Evolutionary conservation across 2,329 filamentous ascomycete genomes (phyloP).

Genomic region (Cladophialophora chaetospira): DNA sequence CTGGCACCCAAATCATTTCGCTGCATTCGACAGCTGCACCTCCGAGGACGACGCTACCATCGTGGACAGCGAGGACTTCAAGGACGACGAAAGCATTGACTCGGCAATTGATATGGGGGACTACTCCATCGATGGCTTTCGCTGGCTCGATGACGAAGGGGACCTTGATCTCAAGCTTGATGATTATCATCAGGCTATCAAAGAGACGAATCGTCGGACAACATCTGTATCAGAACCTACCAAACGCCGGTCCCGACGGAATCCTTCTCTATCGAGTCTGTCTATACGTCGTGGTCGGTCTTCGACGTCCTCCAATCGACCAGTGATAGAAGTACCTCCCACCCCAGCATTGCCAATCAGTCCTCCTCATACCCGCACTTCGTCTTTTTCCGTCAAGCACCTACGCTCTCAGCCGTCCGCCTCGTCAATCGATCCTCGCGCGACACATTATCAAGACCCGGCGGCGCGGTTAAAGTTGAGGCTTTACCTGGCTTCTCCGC

Average conservation of each 20-base stretch:
- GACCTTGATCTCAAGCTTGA: constrained; percentile 71
- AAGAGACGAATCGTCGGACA: constrained; percentile 47
- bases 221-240: constrained; percentile 34
- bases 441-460: constrained; percentile 85
- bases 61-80: constrained; percentile 33
- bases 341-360: constrained; percentile 36
- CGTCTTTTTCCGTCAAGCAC: constrained; percentile 39
- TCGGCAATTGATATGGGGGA: constrained; percentile 49
- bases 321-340: constrained; percentile 52
- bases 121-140: constrained; percentile 67
- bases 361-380: constrained; percentile 35
- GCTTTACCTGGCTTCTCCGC: constrained; percentile 81
- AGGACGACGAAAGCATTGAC: constrained; percentile 31
- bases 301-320: constrained; percentile 45
- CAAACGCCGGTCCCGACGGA: constrained; percentile 64
- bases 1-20: constrained; percentile 30
- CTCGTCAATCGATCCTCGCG: constrained; percentile 66
- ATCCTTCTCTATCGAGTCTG: constrained; percentile 69
- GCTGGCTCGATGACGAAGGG: constrained; percentile 73
- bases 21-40: constrained; percentile 33
- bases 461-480: constrained; percentile 84
- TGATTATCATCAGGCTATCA: constrained; percentile 68
- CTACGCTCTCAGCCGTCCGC: constrained; percentile 44
- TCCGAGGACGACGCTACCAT: constrained; percentile 24
- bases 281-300: constrained; percentile 61